Conservation (phyloP, 2,329 filamentous ascomycete species). For the Fusarium sp. region DNA sequence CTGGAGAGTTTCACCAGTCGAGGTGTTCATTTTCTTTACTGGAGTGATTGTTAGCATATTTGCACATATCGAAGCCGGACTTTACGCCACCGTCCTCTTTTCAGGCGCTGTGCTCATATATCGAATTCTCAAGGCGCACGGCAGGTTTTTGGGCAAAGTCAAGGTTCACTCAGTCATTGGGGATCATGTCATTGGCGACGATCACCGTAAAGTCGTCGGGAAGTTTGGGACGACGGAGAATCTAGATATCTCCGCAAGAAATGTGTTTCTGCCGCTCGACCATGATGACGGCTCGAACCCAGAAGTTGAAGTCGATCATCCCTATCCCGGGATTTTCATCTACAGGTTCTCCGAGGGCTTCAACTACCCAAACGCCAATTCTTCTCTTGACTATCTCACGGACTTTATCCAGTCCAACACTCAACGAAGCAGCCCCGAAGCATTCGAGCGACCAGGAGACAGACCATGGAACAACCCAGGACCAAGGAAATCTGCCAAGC, state of each 20-base stretch:
- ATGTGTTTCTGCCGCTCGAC: constrained; percentile 87
- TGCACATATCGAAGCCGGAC: constrained; percentile 87
- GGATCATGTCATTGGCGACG: constrained; percentile 76
- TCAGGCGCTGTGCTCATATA: constrained; percentile 84
- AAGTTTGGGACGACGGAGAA: constrained; percentile 68
- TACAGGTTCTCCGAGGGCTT: constrained; percentile 95
- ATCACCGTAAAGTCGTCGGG: constrained; percentile 58
- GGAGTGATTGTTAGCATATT: constrained; percentile 94
- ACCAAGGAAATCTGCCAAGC: constrained; percentile 62
- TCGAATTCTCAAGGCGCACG: constrained; percentile 83
- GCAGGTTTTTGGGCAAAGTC: constrained; percentile 78
- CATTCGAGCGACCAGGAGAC: constrained; percentile 75
- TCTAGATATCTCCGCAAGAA: constrained; percentile 68
- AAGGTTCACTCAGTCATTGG: constrained; percentile 82
- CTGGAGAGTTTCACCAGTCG: constrained; percentile 91
- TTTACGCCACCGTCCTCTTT: constrained; percentile 85
- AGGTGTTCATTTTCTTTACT: constrained; percentile 91
- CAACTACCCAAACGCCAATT: constrained; percentile 94
- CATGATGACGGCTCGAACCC: constrained; percentile 94
- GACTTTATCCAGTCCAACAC: constrained; percentile 76
- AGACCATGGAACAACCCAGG: constrained; percentile 96
- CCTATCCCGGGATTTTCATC: constrained; percentile 93
- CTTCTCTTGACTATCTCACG: constrained; percentile 84
- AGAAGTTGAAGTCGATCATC: constrained; percentile 78
- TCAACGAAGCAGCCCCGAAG: constrained; percentile 77